Conservation (phyloP, 371 early-diverging fungal genomes). For the Mortierella sp. region DNA sequence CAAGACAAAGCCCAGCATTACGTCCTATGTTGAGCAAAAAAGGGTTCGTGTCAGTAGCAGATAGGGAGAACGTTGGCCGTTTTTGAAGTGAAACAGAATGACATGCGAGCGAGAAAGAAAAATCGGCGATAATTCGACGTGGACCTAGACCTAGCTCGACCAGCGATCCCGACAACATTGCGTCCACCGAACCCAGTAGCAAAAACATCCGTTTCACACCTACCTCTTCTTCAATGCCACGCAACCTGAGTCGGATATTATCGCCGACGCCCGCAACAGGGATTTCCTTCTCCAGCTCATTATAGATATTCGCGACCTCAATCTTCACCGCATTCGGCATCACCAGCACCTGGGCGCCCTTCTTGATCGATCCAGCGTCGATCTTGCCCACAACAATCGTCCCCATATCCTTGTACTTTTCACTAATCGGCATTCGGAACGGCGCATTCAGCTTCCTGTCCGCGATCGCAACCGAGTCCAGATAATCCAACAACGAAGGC, state of each 20-base stretch:
- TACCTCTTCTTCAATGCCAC: slow-evolving; percentile 92
- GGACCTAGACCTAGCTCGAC: neutral
- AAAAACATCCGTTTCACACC: neutral
- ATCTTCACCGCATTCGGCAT: slow-evolving; percentile 92
- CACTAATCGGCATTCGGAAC: slow-evolving; percentile 68
- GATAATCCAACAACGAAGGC: slow-evolving; percentile 91
- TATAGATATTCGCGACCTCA: slow-evolving; percentile 86
- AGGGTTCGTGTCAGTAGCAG: neutral
- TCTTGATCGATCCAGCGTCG: slow-evolving; percentile 91
- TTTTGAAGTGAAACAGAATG: neutral
- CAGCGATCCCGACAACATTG: too few relatives aligned
- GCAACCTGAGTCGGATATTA: slow-evolving; percentile 89
- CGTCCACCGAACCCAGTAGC: too few relatives aligned
- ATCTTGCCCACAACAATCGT: slow-evolving; percentile 81
- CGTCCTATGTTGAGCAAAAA: slow-evolving; percentile 60
- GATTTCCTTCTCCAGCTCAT: slow-evolving; percentile 86
- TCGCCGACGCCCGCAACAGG: slow-evolving; percentile 88
- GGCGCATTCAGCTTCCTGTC: slow-evolving; percentile 60
- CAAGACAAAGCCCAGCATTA: slow-evolving; percentile 88
- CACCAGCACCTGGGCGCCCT: slow-evolving; percentile 84
- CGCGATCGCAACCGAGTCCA: slow-evolving; percentile 82
- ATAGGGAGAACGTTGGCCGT: neutral
- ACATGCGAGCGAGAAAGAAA: neutral
- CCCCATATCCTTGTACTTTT: slow-evolving; percentile 38
- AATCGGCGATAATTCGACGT: neutral